Conservation (phyloP, 1,139 yeast species). For the Taphrina wiesneri region DNA sequence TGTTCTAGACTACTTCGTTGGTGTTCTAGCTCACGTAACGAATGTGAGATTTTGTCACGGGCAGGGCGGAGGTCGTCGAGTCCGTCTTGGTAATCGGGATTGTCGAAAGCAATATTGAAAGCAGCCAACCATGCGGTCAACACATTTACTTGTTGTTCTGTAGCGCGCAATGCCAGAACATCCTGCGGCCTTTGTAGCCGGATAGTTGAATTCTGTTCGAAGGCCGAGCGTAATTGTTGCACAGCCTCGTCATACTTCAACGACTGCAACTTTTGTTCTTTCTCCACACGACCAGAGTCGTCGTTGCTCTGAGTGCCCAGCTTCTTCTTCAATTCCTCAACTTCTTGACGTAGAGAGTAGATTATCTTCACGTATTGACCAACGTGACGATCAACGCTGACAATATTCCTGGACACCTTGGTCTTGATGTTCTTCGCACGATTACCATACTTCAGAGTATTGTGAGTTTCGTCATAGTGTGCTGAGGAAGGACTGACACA, state of each 20-base stretch:
- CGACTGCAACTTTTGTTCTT: conserved; percentile 22
- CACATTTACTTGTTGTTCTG: conserved; percentile 6
- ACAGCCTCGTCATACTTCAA: conserved; percentile 25
- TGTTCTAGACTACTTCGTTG: conserved; percentile 15
- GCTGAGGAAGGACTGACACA: conserved; percentile 74
- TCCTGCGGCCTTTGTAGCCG: conserved; percentile 24
- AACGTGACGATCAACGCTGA: conserved; percentile 78
- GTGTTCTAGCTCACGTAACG: conserved; percentile 21
- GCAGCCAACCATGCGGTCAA: conserved; percentile 27
- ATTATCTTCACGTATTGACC: conserved; percentile 85
- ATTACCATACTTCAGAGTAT: conserved; percentile 88
- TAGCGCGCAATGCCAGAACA: conserved; percentile 8
- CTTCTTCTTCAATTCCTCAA: conserved; percentile 61
- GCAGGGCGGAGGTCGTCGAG: conserved; percentile 15
- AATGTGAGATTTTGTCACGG: neutral
- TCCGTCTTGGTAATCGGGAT: conserved; percentile 18
- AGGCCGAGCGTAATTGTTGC: conserved; percentile 23
- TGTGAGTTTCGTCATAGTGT: conserved; percentile 73
- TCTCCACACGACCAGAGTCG: conserved; percentile 17
- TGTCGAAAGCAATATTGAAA: conserved; percentile 9
- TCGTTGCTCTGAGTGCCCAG: conserved; percentile 33
- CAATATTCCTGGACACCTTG: conserved; percentile 71
- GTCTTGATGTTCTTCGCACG: conserved; percentile 91
- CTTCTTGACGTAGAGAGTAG: conserved; percentile 76
- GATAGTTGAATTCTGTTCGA: conserved; percentile 2